These are phyloP conservation scores for Wilcoxina mikolae DNA, from an alignment of 495 filamentous ascomycete species.

Conservation along the genomic window DNA sequence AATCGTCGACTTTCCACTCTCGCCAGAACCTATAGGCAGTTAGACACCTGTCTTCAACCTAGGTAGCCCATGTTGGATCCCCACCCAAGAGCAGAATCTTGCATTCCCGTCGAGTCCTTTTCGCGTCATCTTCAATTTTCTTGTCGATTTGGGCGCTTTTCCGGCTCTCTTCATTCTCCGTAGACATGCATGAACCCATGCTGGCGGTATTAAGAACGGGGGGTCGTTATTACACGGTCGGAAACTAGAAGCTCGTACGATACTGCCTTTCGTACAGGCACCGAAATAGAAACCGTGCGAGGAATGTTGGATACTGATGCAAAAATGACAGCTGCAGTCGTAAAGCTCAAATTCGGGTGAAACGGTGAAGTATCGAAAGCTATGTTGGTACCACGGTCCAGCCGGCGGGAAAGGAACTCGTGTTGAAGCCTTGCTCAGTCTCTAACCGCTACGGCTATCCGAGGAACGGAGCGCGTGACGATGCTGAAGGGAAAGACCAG, in stretches of 20 bases:
- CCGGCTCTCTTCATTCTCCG: slow-evolving; percentile 77
- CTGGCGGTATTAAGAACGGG: slow-evolving; percentile 25
- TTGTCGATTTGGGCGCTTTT: slow-evolving; percentile 85
- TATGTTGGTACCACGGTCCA: slow-evolving; percentile 28
- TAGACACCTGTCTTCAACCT: slow-evolving; percentile 4
- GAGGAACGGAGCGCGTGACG: neutral
- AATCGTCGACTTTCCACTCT: slow-evolving; percentile 97
- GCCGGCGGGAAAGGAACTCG: slow-evolving; percentile 22
- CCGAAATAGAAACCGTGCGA: neutral
- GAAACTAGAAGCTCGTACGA: slow-evolving; percentile 1
- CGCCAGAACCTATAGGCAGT: slow-evolving; percentile 61
- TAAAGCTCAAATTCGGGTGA: neutral
- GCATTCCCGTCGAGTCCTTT: slow-evolving; percentile 85
- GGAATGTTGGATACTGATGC: neutral
- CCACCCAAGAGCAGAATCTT: slow-evolving; percentile 90
- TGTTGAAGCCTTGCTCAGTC: neutral
- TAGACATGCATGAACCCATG: slow-evolving; percentile 82
- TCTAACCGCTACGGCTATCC: neutral
- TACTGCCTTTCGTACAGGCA: neutral
- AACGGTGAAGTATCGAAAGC: neutral
- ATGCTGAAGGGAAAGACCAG: neutral
- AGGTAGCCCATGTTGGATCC: slow-evolving; percentile 16
- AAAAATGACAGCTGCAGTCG: neutral
- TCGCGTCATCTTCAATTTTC: slow-evolving; percentile 81
- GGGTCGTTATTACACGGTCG: slow-evolving; percentile 20